phyloP scores from a whole-genome alignment of 2,329 filamentous ascomycete species.

The Huntiella omanensis region DNA sequence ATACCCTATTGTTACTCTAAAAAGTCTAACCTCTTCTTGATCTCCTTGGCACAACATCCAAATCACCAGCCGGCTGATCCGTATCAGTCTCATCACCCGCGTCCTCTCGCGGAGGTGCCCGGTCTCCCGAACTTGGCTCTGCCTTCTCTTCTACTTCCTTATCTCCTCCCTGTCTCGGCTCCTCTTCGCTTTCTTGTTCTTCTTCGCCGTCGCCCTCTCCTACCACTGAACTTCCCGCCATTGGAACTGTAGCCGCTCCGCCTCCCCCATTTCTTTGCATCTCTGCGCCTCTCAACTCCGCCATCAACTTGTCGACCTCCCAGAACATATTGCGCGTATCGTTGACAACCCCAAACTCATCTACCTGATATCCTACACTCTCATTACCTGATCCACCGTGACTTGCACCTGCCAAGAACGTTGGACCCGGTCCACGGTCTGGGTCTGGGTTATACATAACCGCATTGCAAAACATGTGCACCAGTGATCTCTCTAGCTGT shows the following conservation, averaged over 20 bases:
- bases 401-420: slow-evolving; percentile 30
- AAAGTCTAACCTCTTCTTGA: slow-evolving; percentile 9
- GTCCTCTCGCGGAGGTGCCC: slow-evolving; percentile 17
- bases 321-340: slow-evolving; percentile 81
- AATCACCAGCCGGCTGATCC: slow-evolving; percentile 28
- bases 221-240: slow-evolving; percentile 10
- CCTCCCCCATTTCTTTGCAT: slow-evolving; percentile 25
- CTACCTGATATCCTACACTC: slow-evolving; percentile 42
- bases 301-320: slow-evolving; percentile 63
- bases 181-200: too few species aligned
- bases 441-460: slow-evolving; percentile 95
- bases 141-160: too few species aligned
- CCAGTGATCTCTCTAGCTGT: slow-evolving; percentile 80
- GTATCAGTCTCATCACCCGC: slow-evolving; percentile 30
- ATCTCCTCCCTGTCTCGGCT: too few species aligned
- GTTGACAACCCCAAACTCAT: slow-evolving; percentile 73
- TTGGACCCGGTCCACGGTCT: slow-evolving; percentile 46
- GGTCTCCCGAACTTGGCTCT: background rate
- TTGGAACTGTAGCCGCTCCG: slow-evolving; percentile 13
- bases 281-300: slow-evolving; percentile 58
- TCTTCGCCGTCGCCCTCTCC: too few species aligned
- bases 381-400: slow-evolving; percentile 20
- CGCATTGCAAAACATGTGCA: slow-evolving; percentile 94
- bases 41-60: slow-evolving; percentile 10
- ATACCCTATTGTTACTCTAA: too few species aligned